Percentiles rank a stretch among this genome's conserved stretches.
These are phyloP conservation scores for Phascolomyces articulosus DNA, from an alignment of 371 early-diverging fungal genomes.

Conservation along the genomic window DNA sequence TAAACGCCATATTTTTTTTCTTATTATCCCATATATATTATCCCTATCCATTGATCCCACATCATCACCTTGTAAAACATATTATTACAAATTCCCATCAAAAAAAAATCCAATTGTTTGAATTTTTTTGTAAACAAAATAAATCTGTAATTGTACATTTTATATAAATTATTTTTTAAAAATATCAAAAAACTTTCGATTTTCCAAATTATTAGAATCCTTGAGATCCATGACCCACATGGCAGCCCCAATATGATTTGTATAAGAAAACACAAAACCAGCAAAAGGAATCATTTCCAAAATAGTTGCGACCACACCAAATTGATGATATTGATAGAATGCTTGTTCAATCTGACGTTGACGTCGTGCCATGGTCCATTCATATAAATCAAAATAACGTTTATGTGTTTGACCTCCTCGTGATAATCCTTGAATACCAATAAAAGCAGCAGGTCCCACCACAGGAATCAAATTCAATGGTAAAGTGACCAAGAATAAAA, in stretches of 20 bases:
- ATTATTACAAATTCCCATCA: no score
- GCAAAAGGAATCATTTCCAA: constrained; percentile 50
- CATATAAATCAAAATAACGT: constrained; percentile 38
- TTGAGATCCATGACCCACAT: constrained; percentile 44
- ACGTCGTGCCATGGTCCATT: constrained; percentile 30
- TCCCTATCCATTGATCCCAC: no score
- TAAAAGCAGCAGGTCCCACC: constrained; percentile 31
- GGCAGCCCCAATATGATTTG: constrained; percentile 47
- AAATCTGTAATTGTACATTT: background rate
- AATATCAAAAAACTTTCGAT: constrained; percentile 8
- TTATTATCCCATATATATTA: background rate
- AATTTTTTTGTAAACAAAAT: no score
- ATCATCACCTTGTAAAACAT: no score
- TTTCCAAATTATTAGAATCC: constrained; percentile 7
- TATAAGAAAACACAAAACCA: constrained; percentile 46
- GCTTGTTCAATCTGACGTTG: constrained; percentile 32
- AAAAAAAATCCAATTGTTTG: no score
- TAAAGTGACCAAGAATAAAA: constrained; percentile 33
- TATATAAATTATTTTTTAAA: constrained; percentile 1
- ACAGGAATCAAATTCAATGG: constrained; percentile 42
- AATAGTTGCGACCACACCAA: constrained; percentile 39
- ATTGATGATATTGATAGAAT: constrained; percentile 41
- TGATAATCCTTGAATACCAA: constrained; percentile 38
- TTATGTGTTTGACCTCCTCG: constrained; percentile 35
- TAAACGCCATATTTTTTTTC: no score